Evolutionary conservation across 345 rosid species (phyloP).

Genomic region (Angophora floribunda): DNA sequence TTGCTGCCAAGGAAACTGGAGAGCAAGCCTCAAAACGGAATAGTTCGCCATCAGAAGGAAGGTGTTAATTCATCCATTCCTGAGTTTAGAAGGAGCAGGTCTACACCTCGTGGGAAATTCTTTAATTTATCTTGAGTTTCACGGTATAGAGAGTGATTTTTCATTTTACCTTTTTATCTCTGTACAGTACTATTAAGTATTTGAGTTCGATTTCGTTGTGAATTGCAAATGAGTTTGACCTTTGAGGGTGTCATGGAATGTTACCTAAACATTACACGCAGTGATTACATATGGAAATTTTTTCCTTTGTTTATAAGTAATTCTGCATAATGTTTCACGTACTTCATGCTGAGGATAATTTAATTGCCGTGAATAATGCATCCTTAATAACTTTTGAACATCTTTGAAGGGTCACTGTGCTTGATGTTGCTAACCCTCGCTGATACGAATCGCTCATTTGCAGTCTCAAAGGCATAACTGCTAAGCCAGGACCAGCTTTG

Average conservation of each 20-base stretch:
- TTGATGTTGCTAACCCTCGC: background rate
- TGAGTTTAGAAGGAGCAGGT: slow-evolving; percentile 64
- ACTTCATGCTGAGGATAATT: background rate
- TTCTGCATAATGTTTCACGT: background rate
- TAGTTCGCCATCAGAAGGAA: slow-evolving; percentile 26
- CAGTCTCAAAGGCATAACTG: background rate
- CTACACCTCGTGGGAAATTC: slow-evolving; percentile 64
- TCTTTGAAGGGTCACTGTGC: background rate
- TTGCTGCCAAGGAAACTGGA: slow-evolving; percentile 27
- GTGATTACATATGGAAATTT: background rate
- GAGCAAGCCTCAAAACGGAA: slow-evolving; percentile 27
- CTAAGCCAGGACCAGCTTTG: background rate
- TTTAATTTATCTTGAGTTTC: slow-evolving; percentile 26
- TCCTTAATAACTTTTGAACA: background rate
- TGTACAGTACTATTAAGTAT: slow-evolving; percentile 16
- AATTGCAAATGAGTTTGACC: background rate
- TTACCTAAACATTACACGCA: background rate
- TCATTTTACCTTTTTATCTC: background rate
- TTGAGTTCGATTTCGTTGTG: background rate
- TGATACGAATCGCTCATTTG: background rate
- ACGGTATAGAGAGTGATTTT: background rate
- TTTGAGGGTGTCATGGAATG: background rate
- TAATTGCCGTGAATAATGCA: background rate
- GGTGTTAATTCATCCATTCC: slow-evolving; percentile 29
- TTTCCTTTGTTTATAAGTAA: background rate